Percentiles rank a stretch among this genome's conserved stretches.
phyloP scores from a whole-genome alignment of 2,329 filamentous ascomycete species.

The Annulohypoxylon truncatum region DNA sequence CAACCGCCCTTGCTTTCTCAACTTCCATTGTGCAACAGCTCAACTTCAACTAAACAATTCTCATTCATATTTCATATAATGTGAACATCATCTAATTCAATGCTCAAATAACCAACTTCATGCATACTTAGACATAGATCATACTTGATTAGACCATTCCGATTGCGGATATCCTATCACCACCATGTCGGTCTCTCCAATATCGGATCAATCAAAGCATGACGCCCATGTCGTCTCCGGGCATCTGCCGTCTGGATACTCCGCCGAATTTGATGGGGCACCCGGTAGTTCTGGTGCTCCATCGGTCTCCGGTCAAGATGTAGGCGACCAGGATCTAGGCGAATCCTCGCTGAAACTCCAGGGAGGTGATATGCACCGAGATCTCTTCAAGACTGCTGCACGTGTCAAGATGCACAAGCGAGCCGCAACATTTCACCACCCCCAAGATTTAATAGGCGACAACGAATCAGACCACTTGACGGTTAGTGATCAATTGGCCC shows the following conservation, averaged over 20 bases:
- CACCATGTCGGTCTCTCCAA: slow-evolving; percentile 24
- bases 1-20: neutral
- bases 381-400: slow-evolving; percentile 79
- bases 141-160: neutral
- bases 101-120: slow-evolving; percentile 1
- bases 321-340: slow-evolving; percentile 34
- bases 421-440: slow-evolving; percentile 74
- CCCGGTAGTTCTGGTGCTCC: slow-evolving; percentile 28
- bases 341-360: slow-evolving; percentile 78
- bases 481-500: slow-evolving; percentile 50
- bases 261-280: slow-evolving; percentile 56
- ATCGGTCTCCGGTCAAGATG: slow-evolving; percentile 40
- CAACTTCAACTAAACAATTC: neutral
- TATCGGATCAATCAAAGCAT: slow-evolving; percentile 34
- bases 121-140: slow-evolving; percentile 4
- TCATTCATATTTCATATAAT: slow-evolving; percentile 3
- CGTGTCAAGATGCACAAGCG: slow-evolving; percentile 64
- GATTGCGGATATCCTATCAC: neutral
- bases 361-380: slow-evolving; percentile 82
- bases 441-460: slow-evolving; percentile 59
- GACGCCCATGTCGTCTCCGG: slow-evolving; percentile 53
- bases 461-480: slow-evolving; percentile 47
- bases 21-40: neutral
- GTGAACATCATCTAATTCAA: slow-evolving; percentile 14
- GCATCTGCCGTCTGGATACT: slow-evolving; percentile 56